Evolutionary conservation across 2,329 filamentous ascomycete species (phyloP).

Genomic region (Nectriaceae sp.): DNA sequence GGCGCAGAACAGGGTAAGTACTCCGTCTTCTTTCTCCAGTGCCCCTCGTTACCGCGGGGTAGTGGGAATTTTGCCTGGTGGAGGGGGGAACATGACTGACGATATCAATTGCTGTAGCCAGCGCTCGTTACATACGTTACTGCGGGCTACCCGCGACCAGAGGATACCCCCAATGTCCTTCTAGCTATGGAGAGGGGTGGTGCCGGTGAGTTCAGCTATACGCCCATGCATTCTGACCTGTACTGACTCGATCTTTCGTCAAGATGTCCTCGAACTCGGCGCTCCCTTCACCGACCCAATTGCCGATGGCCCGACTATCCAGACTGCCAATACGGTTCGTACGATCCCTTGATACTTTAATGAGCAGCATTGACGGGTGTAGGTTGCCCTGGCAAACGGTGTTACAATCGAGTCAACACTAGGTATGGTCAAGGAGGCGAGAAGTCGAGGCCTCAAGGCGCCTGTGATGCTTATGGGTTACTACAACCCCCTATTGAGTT

Average conservation of each 20-base stretch:
- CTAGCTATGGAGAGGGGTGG: slow-evolving; percentile 91
- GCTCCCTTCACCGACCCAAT: slow-evolving; percentile 98
- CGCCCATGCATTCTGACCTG: not conserved
- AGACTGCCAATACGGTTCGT: slow-evolving; percentile 84
- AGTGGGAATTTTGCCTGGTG: slow-evolving; percentile 1
- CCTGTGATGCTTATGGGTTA: slow-evolving; percentile 97
- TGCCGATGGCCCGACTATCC: slow-evolving; percentile 95
- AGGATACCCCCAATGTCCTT: slow-evolving; percentile 80
- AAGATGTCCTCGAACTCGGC: slow-evolving; percentile 90
- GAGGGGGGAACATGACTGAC: not conserved
- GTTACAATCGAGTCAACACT: slow-evolving; percentile 81
- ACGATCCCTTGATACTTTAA: slow-evolving; percentile 6
- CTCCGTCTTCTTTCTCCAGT: slow-evolving; percentile 7
- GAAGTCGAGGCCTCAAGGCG: slow-evolving; percentile 73
- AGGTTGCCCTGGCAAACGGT: slow-evolving; percentile 79
- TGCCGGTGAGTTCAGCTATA: slow-evolving; percentile 62
- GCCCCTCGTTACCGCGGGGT: slow-evolving; percentile 22
- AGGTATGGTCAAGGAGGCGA: slow-evolving; percentile 79
- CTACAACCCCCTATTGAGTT: slow-evolving; percentile 94
- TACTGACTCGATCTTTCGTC: slow-evolving; percentile 10
- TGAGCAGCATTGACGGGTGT: slow-evolving; percentile 19
- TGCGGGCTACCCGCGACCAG: slow-evolving; percentile 83
- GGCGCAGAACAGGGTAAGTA: slow-evolving; percentile 57
- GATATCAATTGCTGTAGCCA: slow-evolving; percentile 49
- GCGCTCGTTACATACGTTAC: slow-evolving; percentile 97